phyloP scores from a whole-genome alignment of 2,329 filamentous ascomycete genomes.

The Blastomyces emzantsi region DNA sequence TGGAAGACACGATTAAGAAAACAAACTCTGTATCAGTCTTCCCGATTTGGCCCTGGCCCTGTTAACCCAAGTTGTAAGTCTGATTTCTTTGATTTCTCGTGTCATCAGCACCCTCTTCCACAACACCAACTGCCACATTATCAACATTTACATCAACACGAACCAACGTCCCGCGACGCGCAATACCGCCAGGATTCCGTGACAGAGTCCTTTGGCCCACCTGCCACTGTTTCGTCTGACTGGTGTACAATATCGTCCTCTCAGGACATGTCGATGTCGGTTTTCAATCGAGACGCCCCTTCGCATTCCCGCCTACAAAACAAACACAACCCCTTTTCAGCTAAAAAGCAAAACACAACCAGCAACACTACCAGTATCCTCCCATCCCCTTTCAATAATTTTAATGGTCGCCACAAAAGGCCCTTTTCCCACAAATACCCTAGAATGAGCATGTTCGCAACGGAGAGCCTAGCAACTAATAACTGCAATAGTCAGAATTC shows the following conservation, averaged over 20 bases:
- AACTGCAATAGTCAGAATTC: slow-evolving; percentile 14
- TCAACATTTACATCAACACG: not conserved
- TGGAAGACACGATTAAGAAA: slow-evolving; percentile 1
- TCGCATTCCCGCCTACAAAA: not conserved
- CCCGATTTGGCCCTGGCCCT: slow-evolving; percentile 7
- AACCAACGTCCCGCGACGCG: not conserved
- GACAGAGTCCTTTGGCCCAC: not conserved
- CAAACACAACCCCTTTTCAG: not conserved
- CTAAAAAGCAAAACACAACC: not conserved
- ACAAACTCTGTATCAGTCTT: slow-evolving; percentile 5
- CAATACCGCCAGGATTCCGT: not conserved
- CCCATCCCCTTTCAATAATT: not conserved
- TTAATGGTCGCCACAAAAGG: not conserved
- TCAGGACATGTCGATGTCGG: not conserved
- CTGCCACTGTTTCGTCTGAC: slow-evolving; percentile 3
- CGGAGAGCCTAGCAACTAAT: slow-evolving; percentile 11
- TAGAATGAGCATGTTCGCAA: not conserved
- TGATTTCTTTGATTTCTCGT: slow-evolving; percentile 10
- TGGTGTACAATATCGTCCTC: slow-evolving; percentile 5
- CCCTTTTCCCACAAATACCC: slow-evolving; percentile 7
- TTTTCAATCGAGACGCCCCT: not conserved
- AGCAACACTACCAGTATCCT: not conserved
- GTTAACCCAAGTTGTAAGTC: slow-evolving; percentile 17
- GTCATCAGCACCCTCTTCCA: not conserved
- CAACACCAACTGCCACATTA: not conserved